Evolutionary conservation across 163 green algal genomes (phyloP), one percentile per base, ranked within the genome.

Genomic region (Coccomyxa subellipsoidea): DNA sequence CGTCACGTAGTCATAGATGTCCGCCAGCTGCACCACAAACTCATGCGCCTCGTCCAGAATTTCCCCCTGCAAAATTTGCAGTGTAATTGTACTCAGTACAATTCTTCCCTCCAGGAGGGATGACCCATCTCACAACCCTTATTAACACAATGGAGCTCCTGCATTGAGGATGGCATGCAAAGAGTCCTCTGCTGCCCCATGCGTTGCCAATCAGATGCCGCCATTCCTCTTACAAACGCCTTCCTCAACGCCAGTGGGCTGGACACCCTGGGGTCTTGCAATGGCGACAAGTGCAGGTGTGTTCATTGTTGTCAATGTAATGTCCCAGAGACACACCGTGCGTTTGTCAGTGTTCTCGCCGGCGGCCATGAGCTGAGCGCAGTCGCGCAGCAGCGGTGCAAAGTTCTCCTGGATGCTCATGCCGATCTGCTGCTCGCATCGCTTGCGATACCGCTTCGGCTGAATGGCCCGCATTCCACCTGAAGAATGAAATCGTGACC

Each of bases 1-100:
- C 7, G 84, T 81, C 66, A 94, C 93, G 77, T 91, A 91, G 86
- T 98, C 92, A 82, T 93, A 95, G 27, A 92, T 89, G 73, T 92
- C 90, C 0, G 87, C 85, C 81, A 97, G 88, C 85, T 96, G 84
- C 15, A 70, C 40, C 39, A 89, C 76, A 77, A 88, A 89, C 23
- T 82, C 83, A 36, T 90, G 73, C 1, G 84, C 88, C 25, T 87
- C 77, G 1, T 80, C 82, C 37, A 94, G 79, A 10, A 93, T 87
- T 34, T 87, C 80, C 34, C 79, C 82, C 66, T 73, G 66, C 66
- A 73, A 23, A 18, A 59, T 6, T 8, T 12, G 15, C 21, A 27
- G 15, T n/a, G n/a, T n/a, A n/a, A n/a, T n/a, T n/a, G n/a, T n/a
- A n/a, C n/a, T n/a, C n/a, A n/a, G n/a, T n/a, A n/a, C n/a, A n/a